Base-by-base conservation (phyloP, 208 protist genomes). In the Acanthamoeba castellanii region DNA sequence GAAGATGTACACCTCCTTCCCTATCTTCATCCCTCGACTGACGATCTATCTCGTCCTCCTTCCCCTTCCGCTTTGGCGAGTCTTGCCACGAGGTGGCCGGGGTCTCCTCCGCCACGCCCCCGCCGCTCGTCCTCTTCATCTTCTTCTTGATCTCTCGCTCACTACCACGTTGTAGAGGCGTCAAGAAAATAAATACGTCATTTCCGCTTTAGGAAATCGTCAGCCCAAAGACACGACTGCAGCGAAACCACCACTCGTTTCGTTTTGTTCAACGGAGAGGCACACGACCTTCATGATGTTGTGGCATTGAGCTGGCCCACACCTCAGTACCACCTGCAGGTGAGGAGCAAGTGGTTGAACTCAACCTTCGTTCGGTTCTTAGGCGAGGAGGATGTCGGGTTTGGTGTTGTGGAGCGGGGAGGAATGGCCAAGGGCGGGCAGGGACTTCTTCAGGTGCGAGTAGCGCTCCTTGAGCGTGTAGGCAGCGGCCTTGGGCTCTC, bases 381-480 rank as follows among this genome's bases (percentile, higher is more conserved):
- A 66, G 59, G 59, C 59, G 25, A 66, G 59, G 59, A 66, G 27
- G 59, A 66, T n/a, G 25, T 66, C 59, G 59, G 59, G 59, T 25
- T 66, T 66, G 59, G 25, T 25, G 59, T 25, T n/a, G 9, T 66
- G 25, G 25, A 66, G 59, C 59, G 59, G 59, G 59, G 20, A 8
- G 59, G 20, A 8, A 25, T 66, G 7, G 59, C 25, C 59, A 30
- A 66, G 59, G 25, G 59, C 59, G 59, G 59, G 59, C 59, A 66
- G 25, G 20, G 59, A 25, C 42, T 50, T n/a, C 74, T 84, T 84
- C 4, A 84, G 74, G 3, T 32, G 8, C 45, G 74, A 84, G 25
- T 84, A 84, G 16, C 74, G 74, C 27, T 84, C 74, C 42, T 84
- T 84, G 74, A 84, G 74, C 20, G 45, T 18, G 74, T 84, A 84